Conservation (phyloP, 768 basidiomycete species). For the Auriscalpium orientale region DNA sequence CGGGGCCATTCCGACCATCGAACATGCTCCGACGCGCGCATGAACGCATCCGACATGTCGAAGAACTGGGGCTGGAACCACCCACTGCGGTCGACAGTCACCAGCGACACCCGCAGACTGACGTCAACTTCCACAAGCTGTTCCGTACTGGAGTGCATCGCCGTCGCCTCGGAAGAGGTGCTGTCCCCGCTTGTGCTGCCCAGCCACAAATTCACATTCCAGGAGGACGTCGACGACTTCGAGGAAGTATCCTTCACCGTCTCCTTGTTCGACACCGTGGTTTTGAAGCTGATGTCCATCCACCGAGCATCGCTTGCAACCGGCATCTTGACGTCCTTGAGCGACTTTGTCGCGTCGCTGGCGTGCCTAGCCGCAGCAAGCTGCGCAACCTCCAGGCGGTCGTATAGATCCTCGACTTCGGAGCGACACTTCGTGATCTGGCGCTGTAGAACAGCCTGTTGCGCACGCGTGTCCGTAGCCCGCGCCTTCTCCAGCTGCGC, state of each 20-base stretch:
- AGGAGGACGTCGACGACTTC: not conserved
- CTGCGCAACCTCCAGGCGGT: not conserved
- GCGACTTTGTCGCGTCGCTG: not conserved
- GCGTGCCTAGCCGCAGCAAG: not conserved
- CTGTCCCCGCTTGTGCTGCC: not conserved
- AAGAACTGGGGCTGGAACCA: slow-evolving; percentile 7
- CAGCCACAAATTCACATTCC: not conserved
- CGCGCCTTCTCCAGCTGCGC: not conserved
- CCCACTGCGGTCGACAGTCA: slow-evolving; percentile 2
- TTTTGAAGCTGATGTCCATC: not conserved
- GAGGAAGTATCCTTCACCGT: not conserved
- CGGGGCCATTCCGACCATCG: slow-evolving; percentile 11
- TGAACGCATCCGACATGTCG: not conserved
- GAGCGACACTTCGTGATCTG: not conserved
- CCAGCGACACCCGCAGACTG: not conserved
- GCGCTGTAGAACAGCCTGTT: not conserved
- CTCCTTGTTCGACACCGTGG: not conserved
- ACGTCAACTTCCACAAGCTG: not conserved
- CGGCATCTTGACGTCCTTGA: not conserved
- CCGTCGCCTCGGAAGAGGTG: not conserved
- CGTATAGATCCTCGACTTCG: not conserved
- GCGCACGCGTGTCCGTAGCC: not conserved
- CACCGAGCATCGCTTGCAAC: not conserved
- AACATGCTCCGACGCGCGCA: slow-evolving; percentile 6
- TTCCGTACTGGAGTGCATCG: not conserved